Percentiles rank a stretch among this genome's conserved stretches.
These are phyloP conservation scores for Myochromella boudieri DNA, from an alignment of 768 basidiomycete genomes.

Conservation along the genomic window DNA sequence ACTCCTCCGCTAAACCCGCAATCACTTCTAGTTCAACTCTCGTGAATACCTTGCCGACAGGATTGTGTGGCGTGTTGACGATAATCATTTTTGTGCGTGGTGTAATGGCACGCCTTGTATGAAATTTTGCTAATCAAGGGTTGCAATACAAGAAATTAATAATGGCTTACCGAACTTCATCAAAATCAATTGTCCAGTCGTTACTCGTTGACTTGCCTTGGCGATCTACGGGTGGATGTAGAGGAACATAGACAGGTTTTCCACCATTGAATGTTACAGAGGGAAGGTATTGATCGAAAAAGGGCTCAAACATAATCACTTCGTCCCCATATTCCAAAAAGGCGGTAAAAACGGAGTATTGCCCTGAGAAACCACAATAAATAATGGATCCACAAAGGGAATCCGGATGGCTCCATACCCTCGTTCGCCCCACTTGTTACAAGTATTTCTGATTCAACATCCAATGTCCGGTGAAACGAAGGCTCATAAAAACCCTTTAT, in stretches of 20 bases:
- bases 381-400: background rate
- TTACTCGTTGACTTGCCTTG: constrained; percentile 51
- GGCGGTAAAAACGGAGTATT: constrained; percentile 91
- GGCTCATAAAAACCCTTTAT: constrained; percentile 79
- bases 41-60: constrained; percentile 96
- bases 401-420: constrained; percentile 48
- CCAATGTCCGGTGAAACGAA: constrained; percentile 65
- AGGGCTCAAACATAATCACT: constrained; percentile 98
- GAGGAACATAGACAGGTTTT: constrained; percentile 89
- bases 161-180: constrained; percentile 71
- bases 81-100: constrained; percentile 93
- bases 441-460: constrained; percentile 85
- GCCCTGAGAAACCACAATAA: constrained; percentile 50
- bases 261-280: constrained; percentile 94
- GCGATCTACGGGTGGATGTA: constrained; percentile 75
- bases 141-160: background rate
- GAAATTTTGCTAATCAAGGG: constrained; percentile 1
- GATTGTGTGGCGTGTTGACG: constrained; percentile 96
- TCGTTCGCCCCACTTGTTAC: constrained; percentile 98
- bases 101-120: constrained; percentile 71
- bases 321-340: constrained; percentile 93
- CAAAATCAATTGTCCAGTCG: constrained; percentile 90
- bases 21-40: constrained; percentile 80
- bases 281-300: constrained; percentile 95
- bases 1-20: constrained; percentile 85